These are phyloP conservation scores for Solanum sitiens DNA, from an alignment of 257 asterid species.

Conservation along the genomic window DNA sequence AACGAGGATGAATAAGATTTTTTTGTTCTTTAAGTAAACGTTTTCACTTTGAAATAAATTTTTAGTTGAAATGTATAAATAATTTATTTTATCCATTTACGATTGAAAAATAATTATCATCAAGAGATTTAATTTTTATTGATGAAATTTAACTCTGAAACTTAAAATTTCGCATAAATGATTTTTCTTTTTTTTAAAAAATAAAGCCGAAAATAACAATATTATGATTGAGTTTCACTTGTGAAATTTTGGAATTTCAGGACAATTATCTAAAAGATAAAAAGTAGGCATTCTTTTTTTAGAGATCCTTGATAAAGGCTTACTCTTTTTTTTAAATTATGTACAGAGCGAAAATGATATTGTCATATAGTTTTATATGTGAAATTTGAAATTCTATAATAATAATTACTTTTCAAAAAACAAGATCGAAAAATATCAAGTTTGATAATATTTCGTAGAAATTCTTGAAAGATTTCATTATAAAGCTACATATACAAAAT, in stretches of 20 bases:
- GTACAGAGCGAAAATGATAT: neutral
- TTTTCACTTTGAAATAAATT: rapidly evolving
- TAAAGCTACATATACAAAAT: neutral
- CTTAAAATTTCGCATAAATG: neutral
- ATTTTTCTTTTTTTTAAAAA: too few species aligned
- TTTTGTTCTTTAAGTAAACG: rapidly evolving
- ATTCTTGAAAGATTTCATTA: neutral
- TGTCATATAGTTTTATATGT: rapidly evolving
- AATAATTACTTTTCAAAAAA: neutral
- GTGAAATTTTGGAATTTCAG: neutral
- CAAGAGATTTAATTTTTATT: neutral
- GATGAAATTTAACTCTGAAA: neutral
- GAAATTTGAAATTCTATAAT: neutral
- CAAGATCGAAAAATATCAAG: neutral
- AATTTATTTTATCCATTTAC: neutral
- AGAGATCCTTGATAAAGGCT: neutral
- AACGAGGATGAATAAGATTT: neutral
- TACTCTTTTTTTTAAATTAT: neutral
- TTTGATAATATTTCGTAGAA: neutral
- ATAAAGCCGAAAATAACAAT: too few species aligned
- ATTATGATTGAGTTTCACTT: neutral
- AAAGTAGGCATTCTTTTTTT: neutral
- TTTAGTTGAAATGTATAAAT: neutral
- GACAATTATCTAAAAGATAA: neutral
- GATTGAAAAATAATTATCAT: neutral